A percentile compares a stretch with the other conserved stretches of the same genome.
Evolutionary conservation across 257 asterid genomes (phyloP).

Genomic region (Solanum virginianum): DNA sequence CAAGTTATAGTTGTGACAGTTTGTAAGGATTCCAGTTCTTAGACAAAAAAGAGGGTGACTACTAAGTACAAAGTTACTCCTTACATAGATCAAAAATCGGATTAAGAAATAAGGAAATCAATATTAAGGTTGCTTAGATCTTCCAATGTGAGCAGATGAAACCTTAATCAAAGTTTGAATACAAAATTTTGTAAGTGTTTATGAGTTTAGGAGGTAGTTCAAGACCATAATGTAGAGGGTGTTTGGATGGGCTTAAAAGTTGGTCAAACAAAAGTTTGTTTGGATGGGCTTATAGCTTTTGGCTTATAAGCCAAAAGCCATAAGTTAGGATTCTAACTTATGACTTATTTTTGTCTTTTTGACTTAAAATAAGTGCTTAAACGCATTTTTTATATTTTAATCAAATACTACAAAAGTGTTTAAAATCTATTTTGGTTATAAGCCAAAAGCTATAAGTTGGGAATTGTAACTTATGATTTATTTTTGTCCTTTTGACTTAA

Average conservation of each 20-base stretch:
- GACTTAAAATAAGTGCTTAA: too few species aligned
- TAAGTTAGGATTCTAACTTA: too few species aligned
- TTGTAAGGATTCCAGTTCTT: background rate
- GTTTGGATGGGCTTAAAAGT: background rate
- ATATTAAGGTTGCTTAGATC: background rate
- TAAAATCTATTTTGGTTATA: too few species aligned
- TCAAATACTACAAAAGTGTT: too few species aligned
- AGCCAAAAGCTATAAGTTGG: too few species aligned
- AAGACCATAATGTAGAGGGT: background rate
- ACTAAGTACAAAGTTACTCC: background rate
- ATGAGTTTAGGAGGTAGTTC: background rate
- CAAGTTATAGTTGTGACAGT: background rate
- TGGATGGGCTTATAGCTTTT: too few species aligned
- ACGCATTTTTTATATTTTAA: too few species aligned
- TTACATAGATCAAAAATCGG: background rate
- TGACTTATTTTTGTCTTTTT: too few species aligned
- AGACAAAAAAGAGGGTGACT: background rate
- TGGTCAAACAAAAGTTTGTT: background rate
- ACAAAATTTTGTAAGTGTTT: background rate
- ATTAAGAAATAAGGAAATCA: background rate
- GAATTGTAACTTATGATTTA: too few species aligned
- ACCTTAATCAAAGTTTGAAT: background rate
- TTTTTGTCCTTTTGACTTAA: too few species aligned
- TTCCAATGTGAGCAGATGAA: background rate
- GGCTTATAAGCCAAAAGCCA: too few species aligned